Percentiles rank a stretch among this genome's conserved stretches.
Conservation (phyloP, 768 basidiomycete species). For the Xerocomellus intermedius region DNA sequence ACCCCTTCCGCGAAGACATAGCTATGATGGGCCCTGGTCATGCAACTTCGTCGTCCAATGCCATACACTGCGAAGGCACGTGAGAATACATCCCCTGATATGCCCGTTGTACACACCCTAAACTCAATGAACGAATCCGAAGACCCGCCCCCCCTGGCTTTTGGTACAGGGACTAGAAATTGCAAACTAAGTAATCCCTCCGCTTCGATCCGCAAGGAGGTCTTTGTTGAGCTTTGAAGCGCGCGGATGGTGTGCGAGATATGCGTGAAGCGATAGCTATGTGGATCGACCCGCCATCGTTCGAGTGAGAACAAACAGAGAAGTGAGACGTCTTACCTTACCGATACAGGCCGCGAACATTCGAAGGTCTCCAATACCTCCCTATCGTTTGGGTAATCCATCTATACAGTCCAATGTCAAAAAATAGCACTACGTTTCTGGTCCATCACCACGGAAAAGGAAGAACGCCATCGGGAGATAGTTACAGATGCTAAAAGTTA, state of each 20-base stretch:
- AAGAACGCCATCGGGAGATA: background rate
- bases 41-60: slow-evolving; percentile 32
- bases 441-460: background rate
- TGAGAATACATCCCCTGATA: slow-evolving; percentile 9
- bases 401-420: slow-evolving; percentile 43
- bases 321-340: slow-evolving; percentile 52
- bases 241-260: slow-evolving; percentile 72
- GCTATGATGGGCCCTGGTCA: background rate
- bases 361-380: slow-evolving; percentile 92
- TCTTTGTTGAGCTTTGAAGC: slow-evolving; percentile 80
- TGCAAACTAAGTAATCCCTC: slow-evolving; percentile 85
- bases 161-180: slow-evolving; percentile 73
- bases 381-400: slow-evolving; percentile 93
- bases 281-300: background rate
- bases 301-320: background rate
- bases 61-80: slow-evolving; percentile 22
- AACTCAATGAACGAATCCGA: slow-evolving; percentile 83
- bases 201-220: slow-evolving; percentile 82
- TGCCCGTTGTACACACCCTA: slow-evolving; percentile 51
- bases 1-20: background rate
- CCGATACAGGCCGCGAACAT: slow-evolving; percentile 62
- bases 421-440: background rate
- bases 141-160: slow-evolving; percentile 36
- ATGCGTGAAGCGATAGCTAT: slow-evolving; percentile 82
- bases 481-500: background rate